Conservation (phyloP, 1,284 basidiomycete genomes). For the Ganoderma boninense region DNA sequence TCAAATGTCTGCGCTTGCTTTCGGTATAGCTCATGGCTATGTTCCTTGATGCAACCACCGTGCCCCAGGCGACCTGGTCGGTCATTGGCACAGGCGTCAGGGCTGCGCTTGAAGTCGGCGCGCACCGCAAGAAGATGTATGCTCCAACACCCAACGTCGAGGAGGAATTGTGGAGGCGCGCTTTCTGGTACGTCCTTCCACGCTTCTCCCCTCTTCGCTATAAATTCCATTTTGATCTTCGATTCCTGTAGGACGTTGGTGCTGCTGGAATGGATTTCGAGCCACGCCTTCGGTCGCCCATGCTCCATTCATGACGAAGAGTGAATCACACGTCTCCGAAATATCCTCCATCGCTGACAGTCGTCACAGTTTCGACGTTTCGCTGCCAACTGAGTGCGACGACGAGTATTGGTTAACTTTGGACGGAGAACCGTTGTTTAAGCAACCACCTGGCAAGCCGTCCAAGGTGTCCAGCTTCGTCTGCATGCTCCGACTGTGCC, state of each 20-base stretch:
- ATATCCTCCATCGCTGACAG: no score
- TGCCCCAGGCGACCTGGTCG: conserved; percentile 60
- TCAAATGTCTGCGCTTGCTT: no score
- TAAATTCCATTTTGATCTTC: not conserved
- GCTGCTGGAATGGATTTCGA: conserved; percentile 66
- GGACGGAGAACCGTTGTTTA: conserved; percentile 51
- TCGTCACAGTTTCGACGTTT: conserved; percentile 63
- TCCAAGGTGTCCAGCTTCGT: conserved; percentile 65
- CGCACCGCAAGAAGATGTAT: conserved; percentile 47
- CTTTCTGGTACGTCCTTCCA: conserved; percentile 69
- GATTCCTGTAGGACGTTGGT: conserved; percentile 59
- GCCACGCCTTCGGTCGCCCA: conserved; percentile 82
- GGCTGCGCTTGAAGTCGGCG: conserved; percentile 53
- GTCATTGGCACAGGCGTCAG: conserved; percentile 59
- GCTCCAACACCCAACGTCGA: conserved; percentile 40
- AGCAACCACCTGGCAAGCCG: conserved; percentile 61
- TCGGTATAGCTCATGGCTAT: conserved; percentile 40
- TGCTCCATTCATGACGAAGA: conserved; percentile 88
- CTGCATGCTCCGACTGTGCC: conserved; percentile 63
- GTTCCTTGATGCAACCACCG: conserved; percentile 52
- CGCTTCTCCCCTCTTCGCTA: not conserved
- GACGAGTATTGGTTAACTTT: conserved; percentile 74
- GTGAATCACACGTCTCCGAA: conserved; percentile 48
- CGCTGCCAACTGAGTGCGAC: conserved; percentile 71
- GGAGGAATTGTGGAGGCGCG: conserved; percentile 65